Evolutionary conservation across 345 rosid genomes (phyloP).

Genomic region (Moricandia arvensis): DNA sequence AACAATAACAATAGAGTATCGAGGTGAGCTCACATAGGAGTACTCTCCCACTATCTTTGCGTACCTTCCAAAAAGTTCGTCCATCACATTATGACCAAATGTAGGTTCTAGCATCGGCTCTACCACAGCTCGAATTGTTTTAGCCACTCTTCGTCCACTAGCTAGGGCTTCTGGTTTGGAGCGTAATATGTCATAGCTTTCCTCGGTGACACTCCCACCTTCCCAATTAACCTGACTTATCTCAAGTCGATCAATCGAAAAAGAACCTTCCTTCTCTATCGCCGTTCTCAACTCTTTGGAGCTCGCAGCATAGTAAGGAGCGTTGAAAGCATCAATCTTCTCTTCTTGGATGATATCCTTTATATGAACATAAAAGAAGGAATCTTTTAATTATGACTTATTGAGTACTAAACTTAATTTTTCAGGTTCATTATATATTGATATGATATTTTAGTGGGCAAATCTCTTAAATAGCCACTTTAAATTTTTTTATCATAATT

Average conservation of each 20-base stretch:
- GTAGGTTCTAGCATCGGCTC: conserved; percentile 64
- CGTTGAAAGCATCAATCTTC: conserved; percentile 62
- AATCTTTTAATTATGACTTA: conserved; percentile 11
- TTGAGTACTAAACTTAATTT: not conserved
- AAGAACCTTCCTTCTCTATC: conserved; percentile 59
- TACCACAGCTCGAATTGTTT: conserved; percentile 64
- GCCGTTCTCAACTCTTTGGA: conserved; percentile 49
- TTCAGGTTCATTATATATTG: not conserved
- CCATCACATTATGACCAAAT: conserved; percentile 50
- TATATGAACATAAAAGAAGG: not conserved
- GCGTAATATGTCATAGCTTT: conserved; percentile 1
- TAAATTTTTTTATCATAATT: too few relatives aligned
- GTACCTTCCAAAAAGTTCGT: conserved; percentile 48
- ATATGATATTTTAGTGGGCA: not conserved
- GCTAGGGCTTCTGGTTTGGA: conserved; percentile 11
- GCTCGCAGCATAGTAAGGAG: conserved; percentile 72
- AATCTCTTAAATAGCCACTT: too few relatives aligned
- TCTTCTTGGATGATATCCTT: conserved; percentile 63
- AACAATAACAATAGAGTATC: conserved; percentile 41
- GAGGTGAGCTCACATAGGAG: conserved; percentile 35
- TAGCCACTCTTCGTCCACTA: conserved; percentile 52
- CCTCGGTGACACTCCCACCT: conserved; percentile 37
- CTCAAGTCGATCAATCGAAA: conserved; percentile 48
- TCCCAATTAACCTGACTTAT: conserved; percentile 56
- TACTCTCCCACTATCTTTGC: conserved; percentile 50